Percentiles rank a stretch among this genome's conserved stretches.
phyloP scores from a whole-genome alignment of 345 rosid genomes.

The Eucalyptus melliodora region DNA sequence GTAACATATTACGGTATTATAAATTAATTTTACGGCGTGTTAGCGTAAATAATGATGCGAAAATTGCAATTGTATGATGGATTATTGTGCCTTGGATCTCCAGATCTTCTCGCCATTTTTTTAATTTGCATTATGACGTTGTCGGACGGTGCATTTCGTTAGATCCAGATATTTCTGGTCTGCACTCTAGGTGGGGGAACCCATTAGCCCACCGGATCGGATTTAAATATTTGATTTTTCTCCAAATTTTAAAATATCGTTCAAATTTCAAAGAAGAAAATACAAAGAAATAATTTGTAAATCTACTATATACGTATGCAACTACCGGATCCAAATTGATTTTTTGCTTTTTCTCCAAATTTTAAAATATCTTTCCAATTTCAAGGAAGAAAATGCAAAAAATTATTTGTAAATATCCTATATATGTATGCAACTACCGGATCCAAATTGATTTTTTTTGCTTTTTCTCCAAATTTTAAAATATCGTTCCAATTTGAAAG shows the following conservation, averaged over 20 bases:
- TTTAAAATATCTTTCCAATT: not conserved
- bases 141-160: not conserved
- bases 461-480: not conserved
- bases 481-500: not conserved
- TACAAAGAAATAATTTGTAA: not conserved
- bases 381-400: not conserved
- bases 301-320: not conserved
- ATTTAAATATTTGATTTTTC: not conserved
- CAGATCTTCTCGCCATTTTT: not conserved
- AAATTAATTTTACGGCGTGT: rapidly evolving
- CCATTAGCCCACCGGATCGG: not conserved
- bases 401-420: no score
- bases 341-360: not conserved
- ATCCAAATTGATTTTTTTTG: not conserved
- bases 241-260: not conserved
- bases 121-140: not conserved
- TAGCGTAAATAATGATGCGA: not conserved
- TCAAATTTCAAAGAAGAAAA: not conserved
- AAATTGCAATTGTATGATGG: not conserved
- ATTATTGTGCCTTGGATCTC: not conserved
- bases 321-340: not conserved
- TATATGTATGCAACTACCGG: not conserved
- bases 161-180: not conserved
- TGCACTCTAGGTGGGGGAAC: not conserved
- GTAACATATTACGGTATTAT: not conserved